Base-by-base conservation (phyloP, 441 rosid genomes). In the Syzygium syzygioides region DNA sequence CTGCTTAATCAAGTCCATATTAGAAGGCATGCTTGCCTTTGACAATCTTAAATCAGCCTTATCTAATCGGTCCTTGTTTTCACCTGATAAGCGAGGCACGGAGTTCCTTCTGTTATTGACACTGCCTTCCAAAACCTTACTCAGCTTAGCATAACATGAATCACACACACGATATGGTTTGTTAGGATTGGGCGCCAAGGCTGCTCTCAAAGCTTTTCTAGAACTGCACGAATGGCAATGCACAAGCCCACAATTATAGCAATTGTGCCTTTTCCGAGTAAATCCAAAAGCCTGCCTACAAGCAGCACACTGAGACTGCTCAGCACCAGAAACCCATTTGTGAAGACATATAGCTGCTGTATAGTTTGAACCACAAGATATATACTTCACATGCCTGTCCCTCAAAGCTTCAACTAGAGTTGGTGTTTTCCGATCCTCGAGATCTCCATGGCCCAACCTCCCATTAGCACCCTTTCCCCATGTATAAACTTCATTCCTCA, bases 391-490 rank as follows among this genome's bases (percentile, higher is more conserved):
- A 84, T 96, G 96, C 90, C 99, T 93, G 91, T 98, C 99, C 93
- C 95, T 98, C 92, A 98, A 91, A 89, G 96, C 95, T 90, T 96
- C 99, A 88, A 98, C 98, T 55, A 96, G 89, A 89, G 97, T 93
- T 34, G 99, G 98, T 57, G 92, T 89, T 93, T 98, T 98, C 32
- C 98, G 93, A 91, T 98, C 99, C 92, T 98, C 99, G 13, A 94
- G 52, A 90, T 98, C 99, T 90, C 99, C 99, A 86, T 96, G 99
- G 79, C 99, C 99, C 93, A 98, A 90, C 91, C 99, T 95, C 89
- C 99, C 99, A 90, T 98, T 98, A 45, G 99, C 99, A 90, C 99
- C 99, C 92, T 98, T 98, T 41, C 99, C 99, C 99, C 99, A 98
- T 11, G 98, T 95, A 92, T 94, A 98, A 55, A 96, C 98, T 92